Percentiles rank a stretch among this genome's conserved stretches.
These are phyloP conservation scores for Xylariaceae sp. DNA, from an alignment of 2,329 filamentous ascomycete species.

Conservation along the genomic window DNA sequence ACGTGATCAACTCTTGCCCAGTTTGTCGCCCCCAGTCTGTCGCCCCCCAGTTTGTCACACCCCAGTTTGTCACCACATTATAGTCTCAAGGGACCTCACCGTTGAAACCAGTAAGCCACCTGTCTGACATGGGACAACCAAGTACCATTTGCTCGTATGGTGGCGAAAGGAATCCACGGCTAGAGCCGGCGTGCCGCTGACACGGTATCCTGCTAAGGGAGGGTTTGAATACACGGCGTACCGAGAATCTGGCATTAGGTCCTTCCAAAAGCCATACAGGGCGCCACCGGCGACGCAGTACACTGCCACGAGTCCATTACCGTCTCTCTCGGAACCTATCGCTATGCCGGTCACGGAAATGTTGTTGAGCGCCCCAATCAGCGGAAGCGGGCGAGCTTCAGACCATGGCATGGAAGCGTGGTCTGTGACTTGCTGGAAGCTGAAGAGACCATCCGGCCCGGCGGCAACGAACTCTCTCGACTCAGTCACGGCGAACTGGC, in stretches of 20 bases:
- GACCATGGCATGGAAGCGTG: slow-evolving; percentile 16
- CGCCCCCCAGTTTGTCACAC: no score
- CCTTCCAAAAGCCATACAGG: slow-evolving; percentile 13
- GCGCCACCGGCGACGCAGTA: slow-evolving; percentile 17
- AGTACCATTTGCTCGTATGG: slow-evolving; percentile 11
- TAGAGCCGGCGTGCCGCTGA: slow-evolving; percentile 16
- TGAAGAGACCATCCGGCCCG: slow-evolving; percentile 16
- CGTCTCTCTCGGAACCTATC: slow-evolving; percentile 1
- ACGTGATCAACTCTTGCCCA: slow-evolving; percentile 12
- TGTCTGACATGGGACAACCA: slow-evolving; percentile 17
- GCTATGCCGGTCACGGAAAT: slow-evolving; percentile 18
- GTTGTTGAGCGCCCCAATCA: slow-evolving; percentile 10
- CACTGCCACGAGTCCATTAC: slow-evolving; percentile 5
- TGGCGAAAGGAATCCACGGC: background rate
- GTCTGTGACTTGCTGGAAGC: slow-evolving; percentile 15
- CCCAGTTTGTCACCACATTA: no score
- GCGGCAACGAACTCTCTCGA: slow-evolving; percentile 14
- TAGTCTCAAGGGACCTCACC: background rate
- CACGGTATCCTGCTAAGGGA: slow-evolving; percentile 6
- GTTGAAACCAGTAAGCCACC: slow-evolving; percentile 16
- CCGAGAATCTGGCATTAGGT: slow-evolving; percentile 5
- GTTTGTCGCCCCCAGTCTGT: background rate
- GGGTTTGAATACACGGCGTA: slow-evolving; percentile 6
- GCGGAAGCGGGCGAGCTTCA: slow-evolving; percentile 13
- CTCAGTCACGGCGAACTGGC: slow-evolving; percentile 16